Evolutionary conservation across 176 grass and related monocot species (phyloP).

Genomic region (Musa schizocarpa): DNA sequence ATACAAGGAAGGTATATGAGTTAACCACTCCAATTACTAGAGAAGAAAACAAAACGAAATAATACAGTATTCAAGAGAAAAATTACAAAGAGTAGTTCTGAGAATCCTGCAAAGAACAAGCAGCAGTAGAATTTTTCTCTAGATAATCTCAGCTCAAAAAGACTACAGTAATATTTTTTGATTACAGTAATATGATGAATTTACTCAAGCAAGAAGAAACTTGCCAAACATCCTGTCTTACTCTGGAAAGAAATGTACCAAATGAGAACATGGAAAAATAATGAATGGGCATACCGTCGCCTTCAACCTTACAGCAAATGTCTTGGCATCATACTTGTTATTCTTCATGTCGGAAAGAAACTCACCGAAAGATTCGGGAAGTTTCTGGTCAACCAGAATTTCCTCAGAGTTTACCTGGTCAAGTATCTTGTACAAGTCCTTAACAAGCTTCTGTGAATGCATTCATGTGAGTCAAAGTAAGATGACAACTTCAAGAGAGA

Average conservation of each 20-base stretch:
- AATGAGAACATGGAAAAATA: background rate
- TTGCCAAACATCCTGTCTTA: background rate
- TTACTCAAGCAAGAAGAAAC: background rate
- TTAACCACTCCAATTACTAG: no score
- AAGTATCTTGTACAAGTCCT: conserved; percentile 77
- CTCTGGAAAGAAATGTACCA: background rate
- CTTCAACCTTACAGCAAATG: conserved; percentile 87
- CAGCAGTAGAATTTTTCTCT: background rate
- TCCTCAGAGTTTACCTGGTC: conserved; percentile 77
- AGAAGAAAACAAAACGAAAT: no score
- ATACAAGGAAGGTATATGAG: no score
- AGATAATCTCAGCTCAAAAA: background rate
- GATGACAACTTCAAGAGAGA: conserved; percentile 16
- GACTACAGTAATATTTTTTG: no score
- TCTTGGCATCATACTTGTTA: conserved; percentile 77
- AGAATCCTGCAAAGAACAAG: no score
- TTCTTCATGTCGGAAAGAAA: conserved; percentile 86
- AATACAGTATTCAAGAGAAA: no score
- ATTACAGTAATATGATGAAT: background rate
- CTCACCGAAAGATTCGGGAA: conserved; percentile 83
- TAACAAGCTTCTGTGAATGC: conserved; percentile 68
- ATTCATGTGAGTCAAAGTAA: conserved; percentile 11
- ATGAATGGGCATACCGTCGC: conserved; percentile 43
- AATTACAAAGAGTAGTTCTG: no score
- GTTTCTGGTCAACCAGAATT: conserved; percentile 51